These are phyloP conservation scores for Alternaria sp. DNA, from an alignment of 2,329 filamentous ascomycete genomes.

Conservation along the genomic window DNA sequence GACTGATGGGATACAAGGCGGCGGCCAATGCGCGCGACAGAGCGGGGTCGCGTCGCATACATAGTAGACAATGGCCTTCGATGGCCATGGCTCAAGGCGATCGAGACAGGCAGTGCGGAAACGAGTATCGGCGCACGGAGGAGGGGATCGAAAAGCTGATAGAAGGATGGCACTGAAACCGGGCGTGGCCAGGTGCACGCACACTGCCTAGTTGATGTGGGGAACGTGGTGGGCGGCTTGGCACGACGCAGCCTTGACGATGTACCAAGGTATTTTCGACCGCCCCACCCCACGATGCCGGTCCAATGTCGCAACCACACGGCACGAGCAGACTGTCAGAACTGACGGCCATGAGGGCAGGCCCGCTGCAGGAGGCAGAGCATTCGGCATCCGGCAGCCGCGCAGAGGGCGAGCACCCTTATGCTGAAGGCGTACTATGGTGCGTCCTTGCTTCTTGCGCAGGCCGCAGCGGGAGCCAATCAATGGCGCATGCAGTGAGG, in stretches of 20 bases:
- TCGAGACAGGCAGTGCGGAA: conserved; percentile 7
- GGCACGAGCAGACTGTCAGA: not conserved
- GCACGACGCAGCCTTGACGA: conserved; percentile 14
- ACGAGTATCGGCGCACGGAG: conserved; percentile 6
- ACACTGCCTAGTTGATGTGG: conserved; percentile 23
- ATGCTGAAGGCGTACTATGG: not conserved
- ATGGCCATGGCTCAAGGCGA: conserved; percentile 12
- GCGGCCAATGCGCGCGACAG: not conserved
- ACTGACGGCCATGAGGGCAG: not conserved
- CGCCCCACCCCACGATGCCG: not conserved
- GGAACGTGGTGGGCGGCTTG: conserved; percentile 24
- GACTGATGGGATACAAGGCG: conserved; percentile 1
- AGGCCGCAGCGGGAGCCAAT: conserved; percentile 30
- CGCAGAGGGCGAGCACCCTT: conserved; percentile 1
- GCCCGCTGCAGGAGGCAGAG: too few species aligned
- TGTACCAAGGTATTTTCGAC: conserved; percentile 17
- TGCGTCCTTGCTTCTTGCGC: conserved; percentile 11
- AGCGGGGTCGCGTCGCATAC: conserved; percentile 8
- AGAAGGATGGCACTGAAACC: conserved; percentile 24
- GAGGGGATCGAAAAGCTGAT: conserved; percentile 15
- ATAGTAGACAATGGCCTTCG: not conserved
- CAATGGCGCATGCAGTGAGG: conserved; percentile 35
- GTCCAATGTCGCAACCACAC: not conserved
- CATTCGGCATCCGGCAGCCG: not conserved
- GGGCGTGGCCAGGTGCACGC: conserved; percentile 20